A percentile compares a stretch with the other conserved stretches of the same genome.
These are phyloP conservation scores for Wickerhamiella siamensis DNA, from an alignment of 805 yeast species.

Conservation along the genomic window DNA sequence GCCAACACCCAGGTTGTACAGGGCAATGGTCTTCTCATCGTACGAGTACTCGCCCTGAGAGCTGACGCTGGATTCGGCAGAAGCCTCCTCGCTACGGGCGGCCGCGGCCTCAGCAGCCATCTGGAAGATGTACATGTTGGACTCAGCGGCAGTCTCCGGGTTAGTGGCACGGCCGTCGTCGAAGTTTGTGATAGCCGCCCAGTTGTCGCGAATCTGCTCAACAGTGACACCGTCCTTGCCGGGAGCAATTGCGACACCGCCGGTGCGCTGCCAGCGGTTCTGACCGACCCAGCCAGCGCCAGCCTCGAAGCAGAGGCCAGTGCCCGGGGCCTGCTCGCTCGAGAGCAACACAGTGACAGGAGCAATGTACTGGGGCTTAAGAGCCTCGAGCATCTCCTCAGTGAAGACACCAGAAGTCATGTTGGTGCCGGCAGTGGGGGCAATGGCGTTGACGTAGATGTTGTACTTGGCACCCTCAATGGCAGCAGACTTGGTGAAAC, in stretches of 20 bases:
- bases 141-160: slow-evolving; percentile 54
- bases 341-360: slow-evolving; percentile 72
- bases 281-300: slow-evolving; percentile 96
- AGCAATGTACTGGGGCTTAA: slow-evolving; percentile 78
- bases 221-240: slow-evolving; percentile 37
- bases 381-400: slow-evolving; percentile 65
- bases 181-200: slow-evolving; percentile 57
- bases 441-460: slow-evolving; percentile 68
- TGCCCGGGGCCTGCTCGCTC: slow-evolving; percentile 56
- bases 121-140: slow-evolving; percentile 63
- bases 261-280: slow-evolving; percentile 89
- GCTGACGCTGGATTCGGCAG: slow-evolving; percentile 33
- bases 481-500: slow-evolving; percentile 74
- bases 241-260: slow-evolving; percentile 49
- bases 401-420: slow-evolving; percentile 85
- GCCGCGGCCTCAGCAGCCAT: slow-evolving; percentile 31
- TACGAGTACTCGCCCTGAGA: slow-evolving; percentile 41
- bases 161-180: slow-evolving; percentile 37
- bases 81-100: slow-evolving; percentile 31
- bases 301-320: slow-evolving; percentile 76
- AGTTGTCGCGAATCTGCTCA: slow-evolving; percentile 56
- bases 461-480: slow-evolving; percentile 73
- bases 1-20: slow-evolving; percentile 84
- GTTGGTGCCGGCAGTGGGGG: slow-evolving; percentile 97
- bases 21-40: slow-evolving; percentile 54